Percentiles rank a stretch among this genome's conserved stretches.
Conservation (phyloP, 768 basidiomycete genomes). For the Pleurotus citrinopileatus region DNA sequence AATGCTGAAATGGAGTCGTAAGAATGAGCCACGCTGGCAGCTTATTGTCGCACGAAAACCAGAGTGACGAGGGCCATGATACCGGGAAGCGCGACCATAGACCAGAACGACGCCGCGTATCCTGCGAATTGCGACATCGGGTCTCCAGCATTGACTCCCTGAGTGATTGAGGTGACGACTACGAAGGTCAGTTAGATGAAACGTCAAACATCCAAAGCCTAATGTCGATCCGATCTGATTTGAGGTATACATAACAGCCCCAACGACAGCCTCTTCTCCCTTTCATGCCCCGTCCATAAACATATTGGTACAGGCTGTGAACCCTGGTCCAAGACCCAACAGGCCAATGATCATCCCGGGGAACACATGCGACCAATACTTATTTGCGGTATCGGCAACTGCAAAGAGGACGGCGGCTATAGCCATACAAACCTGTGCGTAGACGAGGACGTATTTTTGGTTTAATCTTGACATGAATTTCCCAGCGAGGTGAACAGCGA, state of each 20-base stretch:
- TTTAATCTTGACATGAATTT: neutral
- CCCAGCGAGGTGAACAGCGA: neutral
- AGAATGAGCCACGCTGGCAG: neutral
- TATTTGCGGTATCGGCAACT: conserved; percentile 28
- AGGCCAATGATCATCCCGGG: conserved; percentile 46
- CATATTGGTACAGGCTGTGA: conserved; percentile 17
- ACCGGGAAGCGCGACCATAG: neutral
- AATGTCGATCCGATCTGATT: conserved; percentile 12
- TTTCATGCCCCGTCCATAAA: conserved; percentile 11
- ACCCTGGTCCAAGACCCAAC: conserved; percentile 37
- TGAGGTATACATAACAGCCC: conserved; percentile 14
- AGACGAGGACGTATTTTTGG: conserved; percentile 27
- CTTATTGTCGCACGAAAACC: neutral
- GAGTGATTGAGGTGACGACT: conserved; percentile 1
- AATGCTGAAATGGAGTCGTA: too few species aligned
- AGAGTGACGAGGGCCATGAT: neutral
- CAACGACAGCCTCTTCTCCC: conserved; percentile 13
- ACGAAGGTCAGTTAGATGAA: too few species aligned
- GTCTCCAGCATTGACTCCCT: neutral
- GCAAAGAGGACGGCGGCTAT: conserved; percentile 36
- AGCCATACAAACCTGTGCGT: conserved; percentile 31
- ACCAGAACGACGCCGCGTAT: conserved; percentile 1
- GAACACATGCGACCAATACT: conserved; percentile 43
- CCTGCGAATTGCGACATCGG: neutral
- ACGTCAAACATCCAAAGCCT: neutral